Evolutionary conservation across 805 yeast species (phyloP).

Genomic region (Komagataella phaffii): DNA sequence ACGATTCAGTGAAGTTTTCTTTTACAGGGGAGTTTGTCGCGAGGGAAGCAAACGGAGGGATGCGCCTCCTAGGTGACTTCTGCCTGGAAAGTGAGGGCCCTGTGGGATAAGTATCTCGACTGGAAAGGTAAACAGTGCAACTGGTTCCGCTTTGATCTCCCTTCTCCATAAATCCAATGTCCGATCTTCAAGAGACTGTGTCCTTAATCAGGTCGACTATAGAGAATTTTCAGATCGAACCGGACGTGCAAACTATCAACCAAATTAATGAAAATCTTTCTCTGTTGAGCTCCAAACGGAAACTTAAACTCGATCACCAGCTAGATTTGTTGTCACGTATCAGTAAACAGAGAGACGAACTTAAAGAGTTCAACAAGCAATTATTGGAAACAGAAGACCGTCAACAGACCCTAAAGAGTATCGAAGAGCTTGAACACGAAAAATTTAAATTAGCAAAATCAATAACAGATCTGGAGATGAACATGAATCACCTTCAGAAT

Average conservation of each 20-base stretch:
- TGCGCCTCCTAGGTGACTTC: not conserved
- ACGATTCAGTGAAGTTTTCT: not conserved
- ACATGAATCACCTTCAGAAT: constrained; percentile 24
- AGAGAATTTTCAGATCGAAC: constrained; percentile 36
- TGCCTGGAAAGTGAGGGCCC: too few species aligned
- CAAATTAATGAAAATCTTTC: constrained; percentile 25
- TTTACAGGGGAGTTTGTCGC: not conserved
- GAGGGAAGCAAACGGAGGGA: not conserved
- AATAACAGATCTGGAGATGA: constrained; percentile 33
- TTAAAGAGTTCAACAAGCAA: constrained; percentile 9
- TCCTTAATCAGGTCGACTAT: constrained; percentile 25
- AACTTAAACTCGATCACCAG: constrained; percentile 11
- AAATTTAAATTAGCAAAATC: constrained; percentile 39
- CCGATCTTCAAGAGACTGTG: constrained; percentile 5
- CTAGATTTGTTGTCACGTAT: constrained; percentile 9
- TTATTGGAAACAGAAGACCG: constrained; percentile 16
- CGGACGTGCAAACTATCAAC: constrained; percentile 32
- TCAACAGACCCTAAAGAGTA: constrained; percentile 15
- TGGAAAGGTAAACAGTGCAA: not conserved
- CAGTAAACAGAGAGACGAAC: constrained; percentile 6
- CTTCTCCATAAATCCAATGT: not conserved
- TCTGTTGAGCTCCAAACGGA: constrained; percentile 17
- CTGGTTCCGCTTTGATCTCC: not conserved
- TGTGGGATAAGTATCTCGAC: not conserved
- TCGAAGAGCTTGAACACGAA: constrained; percentile 24